Evolutionary conservation across 176 grass and related monocot species (phyloP).

Genomic region (Elaeis guineensis): DNA sequence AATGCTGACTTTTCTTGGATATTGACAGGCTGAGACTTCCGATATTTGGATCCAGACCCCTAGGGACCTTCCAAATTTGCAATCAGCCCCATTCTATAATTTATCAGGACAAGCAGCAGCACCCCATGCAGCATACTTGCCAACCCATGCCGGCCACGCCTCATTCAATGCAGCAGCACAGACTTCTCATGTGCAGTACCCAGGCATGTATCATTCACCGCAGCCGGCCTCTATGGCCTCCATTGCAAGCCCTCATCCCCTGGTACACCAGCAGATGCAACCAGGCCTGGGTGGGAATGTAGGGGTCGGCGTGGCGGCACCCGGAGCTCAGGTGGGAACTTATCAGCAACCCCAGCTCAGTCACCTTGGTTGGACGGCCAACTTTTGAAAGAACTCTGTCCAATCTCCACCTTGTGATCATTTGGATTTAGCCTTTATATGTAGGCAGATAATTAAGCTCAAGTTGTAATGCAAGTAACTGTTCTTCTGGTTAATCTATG

Average conservation of each 20-base stretch:
- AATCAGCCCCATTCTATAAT: constrained; percentile 14
- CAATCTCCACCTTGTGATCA: neutral
- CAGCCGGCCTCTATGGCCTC: constrained; percentile 25
- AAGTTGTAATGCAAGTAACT: too few species aligned
- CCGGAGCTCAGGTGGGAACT: constrained; percentile 1
- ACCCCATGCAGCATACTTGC: constrained; percentile 5
- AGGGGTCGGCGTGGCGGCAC: constrained; percentile 9
- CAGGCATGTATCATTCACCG: constrained; percentile 12
- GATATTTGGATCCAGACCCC: constrained; percentile 35
- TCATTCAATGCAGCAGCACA: constrained; percentile 19
- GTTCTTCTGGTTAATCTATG: too few species aligned
- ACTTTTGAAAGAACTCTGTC: constrained; percentile 17
- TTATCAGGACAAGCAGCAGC: neutral
- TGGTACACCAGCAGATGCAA: constrained; percentile 10
- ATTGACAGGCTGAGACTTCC: constrained; percentile 15
- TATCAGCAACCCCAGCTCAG: constrained; percentile 22
- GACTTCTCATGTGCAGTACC: constrained; percentile 21
- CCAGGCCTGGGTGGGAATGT: neutral
- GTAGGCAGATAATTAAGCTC: constrained; percentile 15
- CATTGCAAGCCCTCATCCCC: constrained; percentile 12
- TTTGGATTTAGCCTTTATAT: neutral
- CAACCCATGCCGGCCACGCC: constrained; percentile 14
- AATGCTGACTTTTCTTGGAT: neutral
- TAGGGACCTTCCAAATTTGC: constrained; percentile 21
- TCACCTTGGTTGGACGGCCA: constrained; percentile 23